Evolutionary conservation across 371 early-diverging fungal genomes (phyloP).

Genomic region (Coemansia linderi): DNA sequence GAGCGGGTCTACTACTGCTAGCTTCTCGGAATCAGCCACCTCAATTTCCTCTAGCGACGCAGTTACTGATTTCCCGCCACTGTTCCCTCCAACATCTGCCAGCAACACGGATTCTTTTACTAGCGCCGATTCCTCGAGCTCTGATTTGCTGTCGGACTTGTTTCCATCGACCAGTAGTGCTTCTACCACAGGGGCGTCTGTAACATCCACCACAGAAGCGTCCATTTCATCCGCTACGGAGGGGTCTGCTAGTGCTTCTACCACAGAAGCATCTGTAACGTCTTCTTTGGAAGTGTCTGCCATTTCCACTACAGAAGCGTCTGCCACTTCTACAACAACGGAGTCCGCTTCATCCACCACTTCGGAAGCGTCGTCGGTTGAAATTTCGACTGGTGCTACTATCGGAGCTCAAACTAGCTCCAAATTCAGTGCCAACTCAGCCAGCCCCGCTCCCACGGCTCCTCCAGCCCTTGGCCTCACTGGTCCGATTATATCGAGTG

Average conservation of each 20-base stretch:
- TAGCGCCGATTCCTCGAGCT: not conserved
- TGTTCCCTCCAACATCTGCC: slow-evolving; percentile 4
- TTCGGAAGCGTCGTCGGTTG: not conserved
- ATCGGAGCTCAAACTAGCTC: not conserved
- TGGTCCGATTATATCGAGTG: slow-evolving; percentile 41
- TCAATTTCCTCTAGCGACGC: not conserved
- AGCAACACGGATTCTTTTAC: not conserved
- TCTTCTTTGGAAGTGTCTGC: too few species aligned
- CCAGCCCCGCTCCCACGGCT: not conserved
- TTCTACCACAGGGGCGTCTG: not conserved
- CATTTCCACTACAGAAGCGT: not conserved
- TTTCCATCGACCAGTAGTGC: not conserved
- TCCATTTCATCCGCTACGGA: too few species aligned
- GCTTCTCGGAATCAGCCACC: not conserved
- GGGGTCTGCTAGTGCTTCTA: not conserved
- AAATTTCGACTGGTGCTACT: slow-evolving; percentile 5
- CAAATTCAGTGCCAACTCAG: not conserved
- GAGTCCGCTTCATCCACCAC: not conserved
- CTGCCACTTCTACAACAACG: too few species aligned
- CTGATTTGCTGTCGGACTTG: not conserved
- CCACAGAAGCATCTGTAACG: too few species aligned
- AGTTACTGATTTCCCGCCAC: slow-evolving; percentile 11
- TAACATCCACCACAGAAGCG: not conserved
- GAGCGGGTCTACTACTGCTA: not conserved
- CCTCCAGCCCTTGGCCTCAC: slow-evolving; percentile 19